These are phyloP conservation scores for Astraeus odoratus DNA, from an alignment of 768 basidiomycete genomes.

Conservation along the genomic window DNA sequence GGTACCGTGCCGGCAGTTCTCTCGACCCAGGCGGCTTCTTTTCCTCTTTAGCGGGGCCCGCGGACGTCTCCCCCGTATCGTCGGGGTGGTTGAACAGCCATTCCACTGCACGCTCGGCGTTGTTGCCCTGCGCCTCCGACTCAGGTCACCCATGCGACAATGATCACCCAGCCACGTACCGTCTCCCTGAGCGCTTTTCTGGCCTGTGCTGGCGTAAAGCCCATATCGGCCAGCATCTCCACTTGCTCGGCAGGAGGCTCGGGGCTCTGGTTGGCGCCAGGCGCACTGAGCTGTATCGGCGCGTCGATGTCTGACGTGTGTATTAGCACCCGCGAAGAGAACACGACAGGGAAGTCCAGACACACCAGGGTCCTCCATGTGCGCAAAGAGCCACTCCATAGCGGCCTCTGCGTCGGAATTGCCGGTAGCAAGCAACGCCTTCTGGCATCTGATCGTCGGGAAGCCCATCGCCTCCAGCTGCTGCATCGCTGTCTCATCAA, in stretches of 20 bases:
- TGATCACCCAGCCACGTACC: slow-evolving; percentile 37
- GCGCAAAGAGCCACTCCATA: slow-evolving; percentile 93
- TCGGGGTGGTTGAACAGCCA: slow-evolving; percentile 96
- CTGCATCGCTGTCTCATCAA: slow-evolving; percentile 67
- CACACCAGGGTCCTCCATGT: slow-evolving; percentile 91
- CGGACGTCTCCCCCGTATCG: slow-evolving; percentile 59
- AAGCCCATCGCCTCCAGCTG: slow-evolving; percentile 91
- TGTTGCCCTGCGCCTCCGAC: slow-evolving; percentile 44
- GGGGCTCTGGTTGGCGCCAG: slow-evolving; percentile 21
- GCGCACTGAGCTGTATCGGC: slow-evolving; percentile 44
- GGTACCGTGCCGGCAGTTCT: slow-evolving; percentile 66
- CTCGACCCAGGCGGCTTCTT: slow-evolving; percentile 43
- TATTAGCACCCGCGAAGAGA: neutral
- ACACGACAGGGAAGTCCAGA: neutral
- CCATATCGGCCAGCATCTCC: slow-evolving; percentile 79
- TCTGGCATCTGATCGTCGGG: slow-evolving; percentile 77
- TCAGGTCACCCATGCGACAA: neutral
- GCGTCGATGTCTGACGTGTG: slow-evolving; percentile 69
- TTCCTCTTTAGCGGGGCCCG: slow-evolving; percentile 14
- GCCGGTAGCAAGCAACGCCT: slow-evolving; percentile 85
- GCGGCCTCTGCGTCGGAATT: slow-evolving; percentile 69
- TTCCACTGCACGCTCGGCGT: slow-evolving; percentile 83
- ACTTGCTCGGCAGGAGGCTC: slow-evolving; percentile 72
- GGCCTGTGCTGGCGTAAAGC: slow-evolving; percentile 79
- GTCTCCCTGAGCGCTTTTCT: slow-evolving; percentile 83